Base-by-base conservation (phyloP, 2,329 filamentous ascomycete species). In the Talaromyces sp. region DNA sequence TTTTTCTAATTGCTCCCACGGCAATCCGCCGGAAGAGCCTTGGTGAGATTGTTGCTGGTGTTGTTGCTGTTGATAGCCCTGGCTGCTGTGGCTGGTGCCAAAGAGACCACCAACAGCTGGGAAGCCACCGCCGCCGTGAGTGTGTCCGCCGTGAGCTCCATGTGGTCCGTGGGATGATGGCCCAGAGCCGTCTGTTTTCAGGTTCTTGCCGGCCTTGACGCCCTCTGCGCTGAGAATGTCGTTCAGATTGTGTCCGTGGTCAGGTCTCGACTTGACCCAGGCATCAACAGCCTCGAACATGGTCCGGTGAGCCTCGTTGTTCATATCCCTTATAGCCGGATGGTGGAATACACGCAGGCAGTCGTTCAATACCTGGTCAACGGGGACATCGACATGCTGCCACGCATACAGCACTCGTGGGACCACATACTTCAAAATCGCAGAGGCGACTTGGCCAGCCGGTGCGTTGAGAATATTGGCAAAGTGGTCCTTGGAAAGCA, bases 371-470 rank as follows among this genome's bases (percentile, higher is more conserved):
- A 98, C 89, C 74, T 96, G 89, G 41, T 96, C 85, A 4, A 95
- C 88, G 0, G 91, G 86, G 0, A 96, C 87, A 50, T 88, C 86
- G 2, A 89, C 85, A 71, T 98, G 90, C 65, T 98, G 90, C 91
- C 93, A 98, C 3, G 93, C 93, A 71, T 93, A 96, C 21, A 99
- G 82, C 54, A 98, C 79, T 35, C 93, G 89, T 1, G 93, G 93
- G 1, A 92, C 90, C 32, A 89, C 86, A 68, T 96, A 98, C 79
- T 96, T 87, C 26, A 98, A 78, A 61, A 96, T 89, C 0, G 86
- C 87, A 5, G 87, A 80, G 8, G 89, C 89, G 14, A 93, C 84
- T 49, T 86, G 82, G 6, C 90, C 89, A n/a, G 89, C 89, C 63
- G 88, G 89, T 10, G 89, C 84, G 76, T 93, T 92, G 59, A 93